Conservation (phyloP, 208 protist genomes). For the Crithidia thermophila region DNA sequence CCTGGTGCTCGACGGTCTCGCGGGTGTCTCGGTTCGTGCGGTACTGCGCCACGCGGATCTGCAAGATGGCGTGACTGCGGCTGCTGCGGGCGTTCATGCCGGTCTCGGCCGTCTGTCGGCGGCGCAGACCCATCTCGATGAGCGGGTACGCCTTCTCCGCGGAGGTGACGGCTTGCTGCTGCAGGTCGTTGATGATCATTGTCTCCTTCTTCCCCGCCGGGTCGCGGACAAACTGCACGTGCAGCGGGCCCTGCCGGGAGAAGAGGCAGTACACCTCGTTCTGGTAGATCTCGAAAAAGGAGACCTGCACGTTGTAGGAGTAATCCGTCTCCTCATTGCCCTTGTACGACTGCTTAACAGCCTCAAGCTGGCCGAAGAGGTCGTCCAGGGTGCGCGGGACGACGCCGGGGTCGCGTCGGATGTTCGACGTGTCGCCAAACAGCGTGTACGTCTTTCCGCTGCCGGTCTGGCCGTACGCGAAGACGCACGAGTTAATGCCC, state of each 20-base stretch:
- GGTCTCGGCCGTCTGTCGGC: conserved; percentile 88
- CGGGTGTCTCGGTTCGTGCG: conserved; percentile 56
- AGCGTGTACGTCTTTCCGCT: conserved; percentile 89
- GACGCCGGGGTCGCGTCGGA: conserved; percentile 66
- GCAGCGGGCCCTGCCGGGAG: conserved; percentile 67
- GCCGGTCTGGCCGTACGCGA: conserved; percentile 90
- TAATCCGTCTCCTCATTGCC: conserved; percentile 50
- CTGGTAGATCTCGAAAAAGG: conserved; percentile 87
- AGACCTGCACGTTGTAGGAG: conserved; percentile 61
- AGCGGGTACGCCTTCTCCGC: conserved; percentile 64
- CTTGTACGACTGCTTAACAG: conserved; percentile 35
- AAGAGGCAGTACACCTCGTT: conserved; percentile 80
- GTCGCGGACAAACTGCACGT: conserved; percentile 62
- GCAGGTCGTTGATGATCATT: conserved; percentile 69
- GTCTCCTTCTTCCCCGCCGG: conserved; percentile 53
- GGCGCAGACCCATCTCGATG: conserved; percentile 82
- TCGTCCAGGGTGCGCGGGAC: conserved; percentile 73
- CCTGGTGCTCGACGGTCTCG: conserved; percentile 66
- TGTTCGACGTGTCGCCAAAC: conserved; percentile 70
- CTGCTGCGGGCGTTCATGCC: conserved; percentile 94
- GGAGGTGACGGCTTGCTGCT: conserved; percentile 50
- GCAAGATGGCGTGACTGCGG: conserved; percentile 95
- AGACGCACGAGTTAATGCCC: conserved; percentile 88
- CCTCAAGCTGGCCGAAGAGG: conserved; percentile 66
- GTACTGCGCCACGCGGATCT: conserved; percentile 68